Conservation (phyloP, 495 filamentous ascomycete species). For the Podospora conica region DNA sequence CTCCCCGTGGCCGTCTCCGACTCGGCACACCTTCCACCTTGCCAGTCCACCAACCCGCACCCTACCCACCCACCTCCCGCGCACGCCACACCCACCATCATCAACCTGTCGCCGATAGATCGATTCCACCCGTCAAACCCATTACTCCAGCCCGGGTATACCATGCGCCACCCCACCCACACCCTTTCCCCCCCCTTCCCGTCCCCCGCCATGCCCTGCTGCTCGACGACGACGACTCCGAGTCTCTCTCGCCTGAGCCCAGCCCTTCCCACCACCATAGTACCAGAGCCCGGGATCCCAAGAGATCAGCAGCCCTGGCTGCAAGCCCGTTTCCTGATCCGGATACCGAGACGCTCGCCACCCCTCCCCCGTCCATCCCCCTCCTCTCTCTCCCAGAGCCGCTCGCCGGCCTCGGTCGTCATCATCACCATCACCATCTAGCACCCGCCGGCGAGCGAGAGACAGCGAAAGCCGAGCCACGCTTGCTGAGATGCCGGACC, state of each 20-base stretch:
- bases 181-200: neutral
- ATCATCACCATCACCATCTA: neutral
- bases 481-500: neutral
- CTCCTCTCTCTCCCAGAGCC: neutral
- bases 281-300: neutral
- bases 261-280: neutral
- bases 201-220: neutral
- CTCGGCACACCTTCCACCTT: neutral
- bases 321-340: neutral
- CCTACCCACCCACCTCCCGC: neutral
- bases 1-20: neutral
- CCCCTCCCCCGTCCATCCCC: neutral
- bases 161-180: neutral
- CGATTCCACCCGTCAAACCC: neutral
- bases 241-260: neutral
- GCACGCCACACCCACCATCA: neutral
- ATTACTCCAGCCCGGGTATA: neutral
- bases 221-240: neutral
- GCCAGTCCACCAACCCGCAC: neutral
- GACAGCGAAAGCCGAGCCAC: neutral
- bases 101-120: neutral
- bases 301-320: neutral
- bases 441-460: neutral
- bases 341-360: neutral
- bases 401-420: neutral